Conservation (phyloP, 208 protist species). For the Wallacemonas sp. region DNA sequence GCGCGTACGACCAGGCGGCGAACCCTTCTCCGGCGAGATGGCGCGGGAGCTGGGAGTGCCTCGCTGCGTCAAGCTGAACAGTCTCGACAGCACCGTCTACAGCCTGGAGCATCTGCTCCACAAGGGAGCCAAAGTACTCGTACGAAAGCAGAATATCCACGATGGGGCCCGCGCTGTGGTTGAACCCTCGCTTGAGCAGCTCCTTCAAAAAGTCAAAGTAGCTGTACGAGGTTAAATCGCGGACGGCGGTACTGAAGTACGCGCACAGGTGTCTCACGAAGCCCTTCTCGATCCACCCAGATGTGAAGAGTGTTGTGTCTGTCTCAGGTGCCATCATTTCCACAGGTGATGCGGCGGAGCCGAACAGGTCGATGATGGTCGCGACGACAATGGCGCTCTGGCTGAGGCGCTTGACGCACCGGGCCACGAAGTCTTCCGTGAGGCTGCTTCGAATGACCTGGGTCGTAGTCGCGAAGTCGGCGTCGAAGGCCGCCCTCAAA, state of each 20-base stretch:
- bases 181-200: slow-evolving; percentile 68
- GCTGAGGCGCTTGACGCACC: slow-evolving; percentile 33
- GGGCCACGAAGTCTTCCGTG: slow-evolving; percentile 34
- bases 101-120: slow-evolving; percentile 27
- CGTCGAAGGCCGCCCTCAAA: slow-evolving; percentile 62
- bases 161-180: slow-evolving; percentile 64
- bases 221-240: slow-evolving; percentile 33
- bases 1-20: slow-evolving; percentile 37
- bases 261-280: slow-evolving; percentile 40
- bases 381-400: slow-evolving; percentile 53
- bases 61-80: slow-evolving; percentile 12
- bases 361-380: slow-evolving; percentile 68
- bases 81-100: slow-evolving; percentile 28
- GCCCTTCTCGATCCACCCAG: slow-evolving; percentile 39
- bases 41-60: slow-evolving; percentile 4
- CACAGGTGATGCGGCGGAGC: slow-evolving; percentile 38
- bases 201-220: slow-evolving; percentile 77
- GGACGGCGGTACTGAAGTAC: slow-evolving; percentile 31
- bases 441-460: slow-evolving; percentile 43
- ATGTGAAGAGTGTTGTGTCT: slow-evolving; percentile 44
- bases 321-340: slow-evolving; percentile 48
- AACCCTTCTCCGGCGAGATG: slow-evolving; percentile 48
- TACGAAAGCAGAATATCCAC: slow-evolving; percentile 60
- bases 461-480: slow-evolving; percentile 44
- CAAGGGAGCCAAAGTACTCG: slow-evolving; percentile 29